Evolutionary conservation across 2,329 filamentous ascomycete genomes (phyloP).

Genomic region (Monosporascus sp.): DNA sequence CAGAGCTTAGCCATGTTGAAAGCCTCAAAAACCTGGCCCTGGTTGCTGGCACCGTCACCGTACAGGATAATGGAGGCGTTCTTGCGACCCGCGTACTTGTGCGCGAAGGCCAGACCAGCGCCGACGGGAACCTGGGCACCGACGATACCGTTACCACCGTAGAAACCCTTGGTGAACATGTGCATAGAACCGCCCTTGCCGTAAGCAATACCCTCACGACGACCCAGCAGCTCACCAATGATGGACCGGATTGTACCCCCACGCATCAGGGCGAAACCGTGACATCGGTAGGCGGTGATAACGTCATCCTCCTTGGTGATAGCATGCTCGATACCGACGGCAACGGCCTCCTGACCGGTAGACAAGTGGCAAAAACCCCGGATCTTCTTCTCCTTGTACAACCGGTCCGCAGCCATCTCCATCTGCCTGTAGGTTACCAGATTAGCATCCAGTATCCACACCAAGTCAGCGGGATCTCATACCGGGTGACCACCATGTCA

Average conservation of each 20-base stretch:
- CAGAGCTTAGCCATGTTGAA: slow-evolving; percentile 99
- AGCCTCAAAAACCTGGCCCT: slow-evolving; percentile 98
- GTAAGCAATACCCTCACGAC: slow-evolving; percentile 93
- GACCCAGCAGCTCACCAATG: slow-evolving; percentile 91
- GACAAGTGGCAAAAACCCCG: slow-evolving; percentile 99
- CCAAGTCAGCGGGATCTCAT: slow-evolving; percentile 33
- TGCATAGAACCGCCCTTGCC: slow-evolving; percentile 99
- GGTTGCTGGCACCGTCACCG: slow-evolving; percentile 97
- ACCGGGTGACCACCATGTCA: slow-evolving; percentile 94
- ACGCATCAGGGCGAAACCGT: slow-evolving; percentile 97
- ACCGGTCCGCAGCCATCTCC: slow-evolving; percentile 97
- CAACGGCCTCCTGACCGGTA: slow-evolving; percentile 95
- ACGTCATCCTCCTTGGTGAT: slow-evolving; percentile 87
- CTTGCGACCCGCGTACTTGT: slow-evolving; percentile 86
- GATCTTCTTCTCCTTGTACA: slow-evolving; percentile 99
- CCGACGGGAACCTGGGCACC: slow-evolving; percentile 97
- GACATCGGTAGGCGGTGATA: slow-evolving; percentile 98
- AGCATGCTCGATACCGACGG: slow-evolving; percentile 93
- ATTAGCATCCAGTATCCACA: neutral
- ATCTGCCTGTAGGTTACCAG: slow-evolving; percentile 64
- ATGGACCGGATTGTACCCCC: slow-evolving; percentile 86
- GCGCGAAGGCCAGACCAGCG: slow-evolving; percentile 91
- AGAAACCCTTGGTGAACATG: slow-evolving; percentile 98
- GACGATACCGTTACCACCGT: slow-evolving; percentile 98
- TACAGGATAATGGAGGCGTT: slow-evolving; percentile 87